Conservation (phyloP, 2,329 filamentous ascomycete genomes). For the Rutstroemia sp. region DNA sequence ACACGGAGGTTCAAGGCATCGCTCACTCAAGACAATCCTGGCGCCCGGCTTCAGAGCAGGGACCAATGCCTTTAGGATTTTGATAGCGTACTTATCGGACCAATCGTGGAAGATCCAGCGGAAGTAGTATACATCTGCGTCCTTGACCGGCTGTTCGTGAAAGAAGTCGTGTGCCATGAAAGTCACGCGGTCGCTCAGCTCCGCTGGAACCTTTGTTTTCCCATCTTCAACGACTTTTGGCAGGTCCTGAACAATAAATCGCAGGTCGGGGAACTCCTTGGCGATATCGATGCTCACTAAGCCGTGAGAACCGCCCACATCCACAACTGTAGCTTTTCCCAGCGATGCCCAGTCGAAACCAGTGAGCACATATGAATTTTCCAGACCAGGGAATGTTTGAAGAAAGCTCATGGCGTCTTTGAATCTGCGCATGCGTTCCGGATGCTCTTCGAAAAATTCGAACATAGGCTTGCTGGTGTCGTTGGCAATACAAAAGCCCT, state of each 20-base stretch:
- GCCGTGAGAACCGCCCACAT: not conserved
- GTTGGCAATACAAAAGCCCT: not conserved
- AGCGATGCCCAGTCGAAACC: too few species aligned
- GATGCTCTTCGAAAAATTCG: too few species aligned
- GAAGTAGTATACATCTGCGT: constrained; percentile 29
- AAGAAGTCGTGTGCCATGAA: not conserved
- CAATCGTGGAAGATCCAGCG: constrained; percentile 30
- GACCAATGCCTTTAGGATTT: not conserved
- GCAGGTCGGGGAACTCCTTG: not conserved
- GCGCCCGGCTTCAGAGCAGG: not conserved
- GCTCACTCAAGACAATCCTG: not conserved
- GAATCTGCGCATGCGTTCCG: too few species aligned
- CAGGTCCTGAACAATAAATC: not conserved
- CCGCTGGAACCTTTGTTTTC: not conserved
- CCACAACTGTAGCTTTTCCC: not conserved
- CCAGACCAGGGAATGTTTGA: too few species aligned
- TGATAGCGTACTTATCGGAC: not conserved
- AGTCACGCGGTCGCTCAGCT: not conserved
- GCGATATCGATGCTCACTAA: not conserved
- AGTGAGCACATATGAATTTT: too few species aligned
- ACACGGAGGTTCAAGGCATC: not conserved
- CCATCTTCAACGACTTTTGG: not conserved
- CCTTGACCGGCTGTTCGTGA: constrained; percentile 24
- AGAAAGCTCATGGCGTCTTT: too few species aligned
- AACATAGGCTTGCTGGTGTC: too few species aligned